Conservation (phyloP, 1,139 yeast species). For the Geotrichum bryndzae region DNA sequence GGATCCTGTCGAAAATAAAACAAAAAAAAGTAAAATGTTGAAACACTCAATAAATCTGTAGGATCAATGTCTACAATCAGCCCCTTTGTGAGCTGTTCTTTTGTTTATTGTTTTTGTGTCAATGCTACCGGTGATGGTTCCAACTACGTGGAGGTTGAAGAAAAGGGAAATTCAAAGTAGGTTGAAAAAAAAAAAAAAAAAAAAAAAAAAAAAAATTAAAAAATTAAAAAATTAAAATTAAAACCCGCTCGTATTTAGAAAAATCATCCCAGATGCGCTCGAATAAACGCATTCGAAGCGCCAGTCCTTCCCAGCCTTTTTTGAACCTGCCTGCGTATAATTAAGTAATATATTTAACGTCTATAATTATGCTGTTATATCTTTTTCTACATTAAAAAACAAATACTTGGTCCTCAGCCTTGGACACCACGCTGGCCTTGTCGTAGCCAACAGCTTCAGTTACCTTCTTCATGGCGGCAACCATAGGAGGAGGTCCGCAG, state of each 20-base stretch:
- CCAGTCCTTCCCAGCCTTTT: no score
- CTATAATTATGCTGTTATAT: not conserved
- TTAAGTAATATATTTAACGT: no score
- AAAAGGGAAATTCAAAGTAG: not conserved
- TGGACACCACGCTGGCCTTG: slow-evolving; percentile 86
- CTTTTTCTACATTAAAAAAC: slow-evolving; percentile 45
- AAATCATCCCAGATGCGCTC: no score
- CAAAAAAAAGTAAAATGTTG: no score
- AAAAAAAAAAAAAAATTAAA: no score
- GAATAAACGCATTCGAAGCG: no score
- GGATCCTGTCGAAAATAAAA: no score
- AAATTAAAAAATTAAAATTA: no score
- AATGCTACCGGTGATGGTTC: not conserved
- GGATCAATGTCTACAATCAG: no score
- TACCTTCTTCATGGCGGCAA: slow-evolving; percentile 71
- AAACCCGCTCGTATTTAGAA: not conserved
- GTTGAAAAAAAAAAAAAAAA: slow-evolving; percentile 1
- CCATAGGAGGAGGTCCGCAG: slow-evolving; percentile 96
- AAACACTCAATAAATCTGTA: no score
- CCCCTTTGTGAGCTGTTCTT: no score
- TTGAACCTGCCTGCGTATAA: no score
- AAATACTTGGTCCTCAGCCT: slow-evolving; percentile 89
- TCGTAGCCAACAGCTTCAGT: slow-evolving; percentile 70
- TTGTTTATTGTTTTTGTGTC: not conserved
- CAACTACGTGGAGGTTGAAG: not conserved